Evolutionary conservation across 1,284 basidiomycete genomes (phyloP).

Genomic region (Wallemia mellicola): DNA sequence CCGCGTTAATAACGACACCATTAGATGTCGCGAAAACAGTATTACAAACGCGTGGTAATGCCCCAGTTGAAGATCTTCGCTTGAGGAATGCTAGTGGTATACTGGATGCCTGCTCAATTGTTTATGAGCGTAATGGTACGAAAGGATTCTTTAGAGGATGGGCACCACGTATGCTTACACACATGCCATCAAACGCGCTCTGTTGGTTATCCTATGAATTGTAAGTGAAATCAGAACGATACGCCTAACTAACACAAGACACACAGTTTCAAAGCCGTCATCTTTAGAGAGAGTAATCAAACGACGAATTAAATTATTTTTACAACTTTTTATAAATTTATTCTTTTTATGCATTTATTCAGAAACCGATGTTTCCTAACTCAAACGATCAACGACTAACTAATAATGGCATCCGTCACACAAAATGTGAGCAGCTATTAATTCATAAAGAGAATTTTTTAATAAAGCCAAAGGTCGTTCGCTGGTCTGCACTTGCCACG

Average conservation of each 20-base stretch:
- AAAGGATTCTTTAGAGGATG: slow-evolving; percentile 67
- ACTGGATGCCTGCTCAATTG: slow-evolving; percentile 62
- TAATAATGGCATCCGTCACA: background rate
- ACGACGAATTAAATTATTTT: background rate
- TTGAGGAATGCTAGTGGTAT: slow-evolving; percentile 65
- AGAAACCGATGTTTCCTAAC: background rate
- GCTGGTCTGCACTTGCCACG: slow-evolving; percentile 66
- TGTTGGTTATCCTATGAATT: slow-evolving; percentile 95
- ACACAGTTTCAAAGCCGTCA: background rate
- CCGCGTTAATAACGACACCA: slow-evolving; percentile 83
- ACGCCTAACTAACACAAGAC: background rate
- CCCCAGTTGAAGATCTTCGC: slow-evolving; percentile 29
- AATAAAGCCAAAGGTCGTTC: slow-evolving; percentile 40
- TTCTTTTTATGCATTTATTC: background rate
- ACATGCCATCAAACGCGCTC: slow-evolving; percentile 87
- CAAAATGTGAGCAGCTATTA: background rate
- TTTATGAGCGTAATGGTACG: slow-evolving; percentile 54
- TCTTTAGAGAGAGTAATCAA: background rate
- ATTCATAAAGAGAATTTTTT: background rate
- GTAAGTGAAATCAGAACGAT: slow-evolving; percentile 15
- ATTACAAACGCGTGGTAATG: slow-evolving; percentile 71
- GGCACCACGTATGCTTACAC: slow-evolving; percentile 69
- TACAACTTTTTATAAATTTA: background rate
- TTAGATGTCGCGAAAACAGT: slow-evolving; percentile 97
- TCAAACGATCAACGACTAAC: background rate